Evolutionary conservation across 345 rosid genomes (phyloP).

Genomic region (Diplotaxis tenuifolia): DNA sequence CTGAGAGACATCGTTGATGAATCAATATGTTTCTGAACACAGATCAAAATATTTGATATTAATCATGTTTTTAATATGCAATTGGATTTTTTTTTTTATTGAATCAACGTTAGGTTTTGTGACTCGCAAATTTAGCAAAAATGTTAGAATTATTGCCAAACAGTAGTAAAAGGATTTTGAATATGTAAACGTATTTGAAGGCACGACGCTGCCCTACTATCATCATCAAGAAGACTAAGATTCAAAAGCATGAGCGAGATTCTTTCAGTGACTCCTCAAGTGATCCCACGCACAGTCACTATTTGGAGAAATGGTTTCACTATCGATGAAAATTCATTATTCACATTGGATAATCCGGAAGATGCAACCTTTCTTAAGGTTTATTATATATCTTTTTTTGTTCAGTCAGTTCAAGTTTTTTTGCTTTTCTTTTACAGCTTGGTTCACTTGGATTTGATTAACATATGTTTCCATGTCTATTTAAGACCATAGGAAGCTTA

Average conservation of each 20-base stretch:
- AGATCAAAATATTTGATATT: no score
- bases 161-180: not conserved
- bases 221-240: no score
- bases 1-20: no score
- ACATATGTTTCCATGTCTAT: not conserved
- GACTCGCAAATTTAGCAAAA: no score
- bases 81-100: no score
- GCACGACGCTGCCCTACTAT: no score
- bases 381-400: not conserved
- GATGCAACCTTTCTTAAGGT: not conserved
- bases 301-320: conserved; percentile 60
- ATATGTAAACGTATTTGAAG: no score
- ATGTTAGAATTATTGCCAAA: no score
- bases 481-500: not conserved
- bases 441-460: not conserved
- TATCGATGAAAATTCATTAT: not conserved
- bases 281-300: conserved; percentile 40
- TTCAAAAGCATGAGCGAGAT: not conserved
- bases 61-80: no score
- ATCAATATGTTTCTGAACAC: no score
- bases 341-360: not conserved
- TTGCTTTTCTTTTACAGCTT: not conserved
- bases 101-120: no score
- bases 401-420: no score
- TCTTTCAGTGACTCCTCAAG: conserved; percentile 39